phyloP scores from a whole-genome alignment of 257 asterid species.

The Rhazya stricta region DNA sequence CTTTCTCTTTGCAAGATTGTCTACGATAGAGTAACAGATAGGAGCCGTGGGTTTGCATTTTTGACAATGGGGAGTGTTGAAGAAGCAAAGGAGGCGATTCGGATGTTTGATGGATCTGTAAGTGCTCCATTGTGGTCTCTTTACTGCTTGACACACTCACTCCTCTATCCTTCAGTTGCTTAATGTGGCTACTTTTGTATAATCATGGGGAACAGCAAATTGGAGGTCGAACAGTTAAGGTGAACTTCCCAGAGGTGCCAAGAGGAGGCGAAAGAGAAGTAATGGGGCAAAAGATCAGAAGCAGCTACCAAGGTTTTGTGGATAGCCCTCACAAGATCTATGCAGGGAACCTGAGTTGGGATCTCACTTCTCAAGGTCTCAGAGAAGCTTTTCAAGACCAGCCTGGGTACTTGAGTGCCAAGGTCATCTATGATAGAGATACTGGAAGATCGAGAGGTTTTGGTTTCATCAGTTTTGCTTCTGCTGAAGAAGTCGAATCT shows the following conservation, averaged over 20 bases:
- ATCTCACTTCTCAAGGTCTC: slow-evolving; percentile 69
- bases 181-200: background rate
- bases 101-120: slow-evolving; percentile 84
- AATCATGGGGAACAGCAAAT: slow-evolving; percentile 47
- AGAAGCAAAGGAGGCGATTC: slow-evolving; percentile 82
- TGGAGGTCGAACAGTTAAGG: slow-evolving; percentile 82
- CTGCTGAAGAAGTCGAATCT: slow-evolving; percentile 57
- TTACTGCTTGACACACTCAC: background rate
- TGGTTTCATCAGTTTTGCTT: slow-evolving; percentile 71
- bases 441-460: slow-evolving; percentile 83
- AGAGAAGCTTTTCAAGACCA: slow-evolving; percentile 60
- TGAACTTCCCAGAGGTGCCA: slow-evolving; percentile 95
- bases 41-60: slow-evolving; percentile 92
- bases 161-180: background rate
- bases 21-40: slow-evolving; percentile 73
- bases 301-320: slow-evolving; percentile 61
- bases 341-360: slow-evolving; percentile 83
- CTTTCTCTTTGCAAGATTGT: slow-evolving; percentile 44
- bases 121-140: slow-evolving; percentile 27
- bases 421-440: slow-evolving; percentile 65
- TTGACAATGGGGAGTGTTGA: slow-evolving; percentile 77
- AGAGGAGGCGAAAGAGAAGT: slow-evolving; percentile 90
- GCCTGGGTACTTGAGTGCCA: slow-evolving; percentile 77
- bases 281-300: slow-evolving; percentile 52
- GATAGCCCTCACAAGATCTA: slow-evolving; percentile 79